Percentiles rank a stretch among this genome's conserved stretches.
These are phyloP conservation scores for Hysterium pulicare DNA, from an alignment of 2,329 filamentous ascomycete species.

Conservation along the genomic window DNA sequence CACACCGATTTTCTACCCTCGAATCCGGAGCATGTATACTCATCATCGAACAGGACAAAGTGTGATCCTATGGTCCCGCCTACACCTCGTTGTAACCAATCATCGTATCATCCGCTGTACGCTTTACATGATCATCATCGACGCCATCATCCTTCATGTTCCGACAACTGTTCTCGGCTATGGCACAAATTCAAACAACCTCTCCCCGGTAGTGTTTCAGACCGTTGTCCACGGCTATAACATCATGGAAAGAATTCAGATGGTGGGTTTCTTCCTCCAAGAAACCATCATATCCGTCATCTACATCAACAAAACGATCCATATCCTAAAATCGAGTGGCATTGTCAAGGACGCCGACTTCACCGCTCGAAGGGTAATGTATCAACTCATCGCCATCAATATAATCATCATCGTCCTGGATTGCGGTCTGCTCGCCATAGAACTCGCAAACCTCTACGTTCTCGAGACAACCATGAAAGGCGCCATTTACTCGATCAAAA, in stretches of 20 bases:
- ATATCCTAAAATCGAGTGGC: slow-evolving; percentile 15
- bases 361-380: slow-evolving; percentile 18
- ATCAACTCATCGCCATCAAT: slow-evolving; percentile 33
- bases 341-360: slow-evolving; percentile 1
- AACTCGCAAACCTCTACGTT: slow-evolving; percentile 32
- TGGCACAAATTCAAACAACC: slow-evolving; percentile 41
- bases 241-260: slow-evolving; percentile 46
- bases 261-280: slow-evolving; percentile 43
- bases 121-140: slow-evolving; percentile 56
- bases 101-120: slow-evolving; percentile 48
- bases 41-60: slow-evolving; percentile 53
- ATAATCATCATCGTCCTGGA: slow-evolving; percentile 34
- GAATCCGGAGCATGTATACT: slow-evolving; percentile 28
- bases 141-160: slow-evolving; percentile 53
- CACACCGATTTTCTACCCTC: no score
- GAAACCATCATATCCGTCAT: slow-evolving; percentile 41
- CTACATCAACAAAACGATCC: slow-evolving; percentile 54
- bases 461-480: slow-evolving; percentile 39
- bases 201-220: slow-evolving; percentile 9
- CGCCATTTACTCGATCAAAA: slow-evolving; percentile 45
- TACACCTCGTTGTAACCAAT: slow-evolving; percentile 58
- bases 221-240: slow-evolving; percentile 33
- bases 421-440: slow-evolving; percentile 23
- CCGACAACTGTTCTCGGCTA: slow-evolving; percentile 55
- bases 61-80: slow-evolving; percentile 58